Percentiles rank a stretch among this genome's conserved stretches.
Evolutionary conservation across 768 basidiomycete genomes (phyloP).

Genomic region (Dioszegia hungarica): DNA sequence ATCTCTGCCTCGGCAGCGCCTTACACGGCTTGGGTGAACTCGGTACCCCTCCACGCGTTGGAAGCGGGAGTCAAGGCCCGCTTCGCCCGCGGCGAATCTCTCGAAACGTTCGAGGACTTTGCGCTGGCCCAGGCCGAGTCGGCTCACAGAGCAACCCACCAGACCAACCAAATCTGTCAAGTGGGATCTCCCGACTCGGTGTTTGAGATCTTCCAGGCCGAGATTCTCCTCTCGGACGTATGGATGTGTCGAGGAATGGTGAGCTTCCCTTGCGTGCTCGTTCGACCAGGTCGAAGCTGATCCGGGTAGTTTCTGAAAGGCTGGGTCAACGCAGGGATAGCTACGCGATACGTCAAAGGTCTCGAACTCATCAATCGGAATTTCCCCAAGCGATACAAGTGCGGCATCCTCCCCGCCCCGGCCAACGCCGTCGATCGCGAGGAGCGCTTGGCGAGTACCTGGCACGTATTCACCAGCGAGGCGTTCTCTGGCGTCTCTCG

Average conservation of each 20-base stretch:
- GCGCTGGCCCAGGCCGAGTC: slow-evolving; percentile 27
- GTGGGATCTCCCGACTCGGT: slow-evolving; percentile 22
- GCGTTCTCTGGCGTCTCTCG: slow-evolving; percentile 26
- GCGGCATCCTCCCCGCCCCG: slow-evolving; percentile 16
- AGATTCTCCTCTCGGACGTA: slow-evolving; percentile 32
- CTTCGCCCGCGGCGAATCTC: slow-evolving; percentile 14
- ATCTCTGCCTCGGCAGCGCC: slow-evolving; percentile 75
- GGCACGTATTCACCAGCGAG: slow-evolving; percentile 38
- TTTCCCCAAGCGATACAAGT: slow-evolving; percentile 15
- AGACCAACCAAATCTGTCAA: slow-evolving; percentile 16
- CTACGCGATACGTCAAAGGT: slow-evolving; percentile 23
- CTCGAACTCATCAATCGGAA: slow-evolving; percentile 33
- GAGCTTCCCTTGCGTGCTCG: too few relatives aligned
- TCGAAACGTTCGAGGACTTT: slow-evolving; percentile 35
- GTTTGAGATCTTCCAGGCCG: slow-evolving; percentile 32
- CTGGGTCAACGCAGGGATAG: slow-evolving; percentile 30
- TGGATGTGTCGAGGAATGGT: slow-evolving; percentile 33
- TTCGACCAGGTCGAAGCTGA: too few relatives aligned
- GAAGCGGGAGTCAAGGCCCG: slow-evolving; percentile 16
- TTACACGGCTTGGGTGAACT: slow-evolving; percentile 59
- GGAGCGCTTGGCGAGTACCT: slow-evolving; percentile 35
- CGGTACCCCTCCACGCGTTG: slow-evolving; percentile 39
- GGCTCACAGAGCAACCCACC: slow-evolving; percentile 14
- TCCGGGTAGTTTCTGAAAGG: slow-evolving; percentile 36
- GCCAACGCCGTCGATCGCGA: slow-evolving; percentile 28